Evolutionary conservation across 306 rosid species (phyloP), one percentile per base, ranked within the genome.

Genomic region (Elaeagnus macrophylla): DNA sequence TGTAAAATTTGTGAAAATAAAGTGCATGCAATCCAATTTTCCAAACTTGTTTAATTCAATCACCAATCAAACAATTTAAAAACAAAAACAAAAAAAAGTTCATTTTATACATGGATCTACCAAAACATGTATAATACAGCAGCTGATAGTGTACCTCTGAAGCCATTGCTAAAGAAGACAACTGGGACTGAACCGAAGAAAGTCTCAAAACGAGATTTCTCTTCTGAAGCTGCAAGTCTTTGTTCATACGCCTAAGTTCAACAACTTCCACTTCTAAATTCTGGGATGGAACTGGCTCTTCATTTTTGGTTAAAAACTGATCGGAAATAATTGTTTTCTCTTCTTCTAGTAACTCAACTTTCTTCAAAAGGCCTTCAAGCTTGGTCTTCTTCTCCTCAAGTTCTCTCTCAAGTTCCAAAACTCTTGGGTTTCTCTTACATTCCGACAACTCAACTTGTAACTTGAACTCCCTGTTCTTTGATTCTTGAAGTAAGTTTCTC

Each of bases 151-250:
- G n/a, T 6, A 89, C 97, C 96, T 81, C 94, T 0, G 93, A 80
- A 58, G 76, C 68, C 48, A 76, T 82, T 10, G 77, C 63, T 48
- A 77, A 62, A 64, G 83, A 77, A 63, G 88, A 71, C 55, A 79
- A 51, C 60, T 90, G 77, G 53, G 90, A 70, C 56, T 88, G 85
- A 41, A 78, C 55, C 44, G 94, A 71, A 54, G 96, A 60, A 44
- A 90, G 77, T 51, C 80, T 80, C 58, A 95, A 81, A 68, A 91
- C 63, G 57, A 83, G 91, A 54, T 72, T 84, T 61, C 97, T 78
- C 78, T 90, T 90, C 75, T 86, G 86, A 68, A 90, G 78, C 77
- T 90, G 97, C 12, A 90, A 78, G 78, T 90, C 97, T 80, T 83
- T 90, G 62, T 86, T 90, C 55, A 90, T 46, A 17, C 97, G 76